A percentile compares a stretch with the other conserved stretches of the same genome.
Evolutionary conservation across 2,329 filamentous ascomycete species (phyloP).

Genomic region (Nothophaeocryptopus gaeumannii): DNA sequence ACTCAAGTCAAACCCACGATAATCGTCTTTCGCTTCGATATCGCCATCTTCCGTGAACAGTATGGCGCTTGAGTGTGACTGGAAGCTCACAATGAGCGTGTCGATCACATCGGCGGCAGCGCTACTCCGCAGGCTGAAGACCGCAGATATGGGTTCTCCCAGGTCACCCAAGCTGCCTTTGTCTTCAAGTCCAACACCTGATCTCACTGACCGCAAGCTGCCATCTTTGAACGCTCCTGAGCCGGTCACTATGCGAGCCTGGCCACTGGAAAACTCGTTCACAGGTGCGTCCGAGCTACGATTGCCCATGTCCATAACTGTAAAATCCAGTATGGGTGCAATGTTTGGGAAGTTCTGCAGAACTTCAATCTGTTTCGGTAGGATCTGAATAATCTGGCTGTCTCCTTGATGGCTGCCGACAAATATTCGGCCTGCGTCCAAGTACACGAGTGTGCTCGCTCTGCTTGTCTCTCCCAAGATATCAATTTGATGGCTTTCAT

Average conservation of each 20-base stretch:
- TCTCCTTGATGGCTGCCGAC: conserved; percentile 91
- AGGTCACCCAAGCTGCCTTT: conserved; percentile 69
- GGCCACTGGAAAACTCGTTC: conserved; percentile 91
- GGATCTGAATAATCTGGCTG: conserved; percentile 72
- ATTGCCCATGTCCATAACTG: conserved; percentile 93
- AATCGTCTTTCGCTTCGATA: conserved; percentile 81
- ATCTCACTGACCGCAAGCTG: conserved; percentile 82
- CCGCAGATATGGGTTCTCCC: conserved; percentile 41
- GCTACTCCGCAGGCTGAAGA: conserved; percentile 65
- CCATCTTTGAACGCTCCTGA: conserved; percentile 89
- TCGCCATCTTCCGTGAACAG: conserved; percentile 69
- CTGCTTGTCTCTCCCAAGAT: conserved; percentile 68
- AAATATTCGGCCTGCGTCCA: conserved; percentile 71
- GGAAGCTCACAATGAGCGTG: conserved; percentile 73
- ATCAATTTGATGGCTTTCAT: conserved; percentile 69
- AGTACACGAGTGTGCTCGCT: conserved; percentile 74
- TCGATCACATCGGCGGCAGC: conserved; percentile 65
- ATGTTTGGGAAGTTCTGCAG: conserved; percentile 80
- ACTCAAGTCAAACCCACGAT: conserved; percentile 66
- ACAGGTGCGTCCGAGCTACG: conserved; percentile 73
- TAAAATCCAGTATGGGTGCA: conserved; percentile 87
- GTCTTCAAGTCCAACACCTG: conserved; percentile 80
- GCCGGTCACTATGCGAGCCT: conserved; percentile 88
- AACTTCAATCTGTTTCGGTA: conserved; percentile 58
- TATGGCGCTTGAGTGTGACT: conserved; percentile 81